Percentiles rank a stretch among this genome's conserved stretches.
These are phyloP conservation scores for Hanseniaspora mollemarum DNA, from an alignment of 805 yeast species.

Conservation along the genomic window DNA sequence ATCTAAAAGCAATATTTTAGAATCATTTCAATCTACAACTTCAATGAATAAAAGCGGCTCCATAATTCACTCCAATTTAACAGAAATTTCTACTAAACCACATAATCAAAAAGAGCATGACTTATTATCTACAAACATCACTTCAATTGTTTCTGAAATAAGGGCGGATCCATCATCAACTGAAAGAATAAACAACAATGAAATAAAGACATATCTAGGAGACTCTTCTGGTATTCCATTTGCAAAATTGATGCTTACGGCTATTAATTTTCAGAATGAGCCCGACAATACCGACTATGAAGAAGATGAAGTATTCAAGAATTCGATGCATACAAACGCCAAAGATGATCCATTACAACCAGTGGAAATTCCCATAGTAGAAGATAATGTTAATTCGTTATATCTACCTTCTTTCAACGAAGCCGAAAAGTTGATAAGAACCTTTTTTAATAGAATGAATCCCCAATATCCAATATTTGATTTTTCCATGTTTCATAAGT, in stretches of 20 bases:
- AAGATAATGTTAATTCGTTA: slow-evolving; percentile 21
- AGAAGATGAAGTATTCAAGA: neutral
- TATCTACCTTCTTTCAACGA: slow-evolving; percentile 54
- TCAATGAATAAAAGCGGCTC: slow-evolving; percentile 6
- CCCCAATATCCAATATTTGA: slow-evolving; percentile 77
- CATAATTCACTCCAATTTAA: neutral
- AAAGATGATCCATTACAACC: slow-evolving; percentile 19
- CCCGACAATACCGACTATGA: slow-evolving; percentile 23
- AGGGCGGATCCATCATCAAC: too few relatives aligned
- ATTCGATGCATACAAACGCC: neutral
- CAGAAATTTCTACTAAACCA: neutral
- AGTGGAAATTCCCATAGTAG: slow-evolving; percentile 21
- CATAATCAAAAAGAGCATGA: too few relatives aligned
- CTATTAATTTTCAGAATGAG: slow-evolving; percentile 47
- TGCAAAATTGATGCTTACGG: slow-evolving; percentile 66
- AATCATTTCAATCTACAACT: neutral
- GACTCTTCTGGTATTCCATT: slow-evolving; percentile 56
- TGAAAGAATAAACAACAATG: neutral
- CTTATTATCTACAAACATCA: neutral
- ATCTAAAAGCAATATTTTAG: slow-evolving; percentile 10
- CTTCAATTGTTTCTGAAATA: neutral
- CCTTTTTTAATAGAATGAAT: slow-evolving; percentile 68
- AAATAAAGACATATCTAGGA: slow-evolving; percentile 34
- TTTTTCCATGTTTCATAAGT: slow-evolving; percentile 58
- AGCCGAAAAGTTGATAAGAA: slow-evolving; percentile 53